Conservation (phyloP, 306 rosid genomes). For the Cicer arietinum region DNA sequence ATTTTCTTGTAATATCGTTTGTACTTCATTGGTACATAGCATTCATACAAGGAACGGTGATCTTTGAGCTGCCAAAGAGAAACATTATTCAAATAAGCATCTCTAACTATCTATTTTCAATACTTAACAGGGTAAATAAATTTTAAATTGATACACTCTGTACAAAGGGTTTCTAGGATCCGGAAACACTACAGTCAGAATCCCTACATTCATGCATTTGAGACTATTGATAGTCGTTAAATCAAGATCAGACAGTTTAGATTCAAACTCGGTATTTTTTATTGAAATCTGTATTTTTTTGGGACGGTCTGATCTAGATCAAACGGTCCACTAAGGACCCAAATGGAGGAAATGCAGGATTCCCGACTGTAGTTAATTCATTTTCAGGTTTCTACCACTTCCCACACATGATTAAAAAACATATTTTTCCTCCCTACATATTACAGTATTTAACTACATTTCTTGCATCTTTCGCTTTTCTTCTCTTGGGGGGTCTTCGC, state of each 20-base stretch:
- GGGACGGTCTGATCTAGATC: no score
- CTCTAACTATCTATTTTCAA: slow-evolving; percentile 29
- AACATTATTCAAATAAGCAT: slow-evolving; percentile 52
- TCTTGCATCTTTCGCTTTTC: not conserved
- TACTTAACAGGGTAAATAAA: not conserved
- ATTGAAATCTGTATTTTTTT: no score
- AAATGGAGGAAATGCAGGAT: no score
- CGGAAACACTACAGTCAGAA: no score
- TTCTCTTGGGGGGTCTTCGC: not conserved
- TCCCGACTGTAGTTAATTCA: no score
- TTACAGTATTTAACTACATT: not conserved
- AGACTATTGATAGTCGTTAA: no score
- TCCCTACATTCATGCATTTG: no score
- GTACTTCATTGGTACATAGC: slow-evolving; percentile 96
- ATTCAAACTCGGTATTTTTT: no score
- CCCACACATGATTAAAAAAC: not conserved
- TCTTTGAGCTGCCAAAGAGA: slow-evolving; percentile 73
- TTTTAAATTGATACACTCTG: not conserved
- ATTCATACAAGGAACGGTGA: slow-evolving; percentile 70
- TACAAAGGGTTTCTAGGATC: not conserved
- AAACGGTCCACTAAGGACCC: no score
- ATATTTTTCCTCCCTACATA: not conserved
- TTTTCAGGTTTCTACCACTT: not conserved
- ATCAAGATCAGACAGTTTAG: no score
- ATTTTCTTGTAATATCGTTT: slow-evolving; percentile 82